Evolutionary conservation across 805 yeast genomes (phyloP), one percentile per base, ranked within the genome.

Genomic region (Ogataea degrootiae): DNA sequence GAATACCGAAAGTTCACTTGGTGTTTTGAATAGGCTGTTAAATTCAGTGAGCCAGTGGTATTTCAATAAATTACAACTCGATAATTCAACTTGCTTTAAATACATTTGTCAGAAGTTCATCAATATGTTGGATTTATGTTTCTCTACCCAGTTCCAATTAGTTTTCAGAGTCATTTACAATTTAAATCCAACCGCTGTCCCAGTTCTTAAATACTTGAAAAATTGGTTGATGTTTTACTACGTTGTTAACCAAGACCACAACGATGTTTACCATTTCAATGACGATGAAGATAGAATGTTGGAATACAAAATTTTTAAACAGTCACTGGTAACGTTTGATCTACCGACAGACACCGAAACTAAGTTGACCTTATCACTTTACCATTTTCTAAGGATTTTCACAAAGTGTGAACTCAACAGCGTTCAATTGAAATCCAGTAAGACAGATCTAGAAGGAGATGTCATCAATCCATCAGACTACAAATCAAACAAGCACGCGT

Each of bases 151-250:
- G 19, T 44, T 47, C 19, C 44, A 34, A 34, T 43, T 53, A 22
- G 36, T 51, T 4, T 50, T 53, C 37, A 48, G 59, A 34, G 36
- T 50, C 6, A 39, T 55, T 19, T 42, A 48, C 44, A 55, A 53
- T 33, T 16, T 55, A 29, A 42, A 46, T 15, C 44, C 39, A 9
- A 34, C 50, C 6, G 37, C 51, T 11, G 44, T 51, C n/a, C 55
- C 59, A 3, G 34, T 51, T 19, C 26, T 55, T 16, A 34, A 46
- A 35, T 35, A 39, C 6, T 35, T 54, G 34, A 61, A 53, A 38
- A 39, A 46, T 15, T 51, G 53, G 50, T 34, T 61, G 21, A 45
- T 55, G 22, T 17, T 58, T 15, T 42, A 41, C 16, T 57, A 45
- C 43, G 19, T 61, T 2, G 11, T 50, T 9, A 11, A 37, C 5